These are phyloP conservation scores for Coemansia sp. DNA, from an alignment of 192 early-diverging fungal genomes.

Conservation along the genomic window DNA sequence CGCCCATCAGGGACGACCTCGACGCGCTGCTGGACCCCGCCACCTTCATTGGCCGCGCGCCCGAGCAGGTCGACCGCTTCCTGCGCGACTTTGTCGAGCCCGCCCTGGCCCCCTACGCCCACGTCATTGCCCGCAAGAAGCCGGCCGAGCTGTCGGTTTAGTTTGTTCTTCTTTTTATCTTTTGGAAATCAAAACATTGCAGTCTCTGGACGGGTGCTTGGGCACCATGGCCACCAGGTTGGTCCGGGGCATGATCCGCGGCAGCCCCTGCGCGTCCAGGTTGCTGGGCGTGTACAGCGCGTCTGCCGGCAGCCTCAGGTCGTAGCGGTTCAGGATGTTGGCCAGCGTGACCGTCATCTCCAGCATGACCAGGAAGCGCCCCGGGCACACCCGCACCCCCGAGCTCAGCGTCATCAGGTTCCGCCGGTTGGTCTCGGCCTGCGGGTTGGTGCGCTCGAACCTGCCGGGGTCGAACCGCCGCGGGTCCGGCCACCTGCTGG, in stretches of 20 bases:
- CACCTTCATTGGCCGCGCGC: conserved; percentile 93
- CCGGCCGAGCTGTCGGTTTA: conserved; percentile 48
- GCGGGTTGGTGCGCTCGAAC: conserved; percentile 14
- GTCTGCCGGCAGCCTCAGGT: conserved; percentile 26
- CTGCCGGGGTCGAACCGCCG: conserved; percentile 15
- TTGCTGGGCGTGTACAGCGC: conserved; percentile 23
- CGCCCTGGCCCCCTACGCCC: conserved; percentile 74
- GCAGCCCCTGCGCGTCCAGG: conserved; percentile 12
- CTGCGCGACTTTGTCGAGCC: conserved; percentile 75
- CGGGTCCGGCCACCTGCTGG: conserved; percentile 16
- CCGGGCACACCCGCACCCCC: conserved; percentile 44
- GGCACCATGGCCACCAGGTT: conserved; percentile 38
- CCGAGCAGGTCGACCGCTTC: conserved; percentile 89
- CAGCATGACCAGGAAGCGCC: conserved; percentile 35
- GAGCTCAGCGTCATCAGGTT: conserved; percentile 36
- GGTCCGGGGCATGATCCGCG: conserved; percentile 34
- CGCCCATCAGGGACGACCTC: conserved; percentile 76
- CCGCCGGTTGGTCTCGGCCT: conserved; percentile 18
- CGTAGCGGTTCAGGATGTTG: conserved; percentile 45
- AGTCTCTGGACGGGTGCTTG: conserved; percentile 32
- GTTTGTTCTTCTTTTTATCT: not conserved
- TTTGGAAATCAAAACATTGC: conserved; percentile 24
- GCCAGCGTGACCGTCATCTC: conserved; percentile 38
- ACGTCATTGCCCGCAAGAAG: conserved; percentile 55
- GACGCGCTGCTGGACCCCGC: conserved; percentile 77